Percentiles rank a stretch among this genome's conserved stretches.
Conservation (phyloP, 2,329 filamentous ascomycete genomes). For the Penicillium decumbens region DNA sequence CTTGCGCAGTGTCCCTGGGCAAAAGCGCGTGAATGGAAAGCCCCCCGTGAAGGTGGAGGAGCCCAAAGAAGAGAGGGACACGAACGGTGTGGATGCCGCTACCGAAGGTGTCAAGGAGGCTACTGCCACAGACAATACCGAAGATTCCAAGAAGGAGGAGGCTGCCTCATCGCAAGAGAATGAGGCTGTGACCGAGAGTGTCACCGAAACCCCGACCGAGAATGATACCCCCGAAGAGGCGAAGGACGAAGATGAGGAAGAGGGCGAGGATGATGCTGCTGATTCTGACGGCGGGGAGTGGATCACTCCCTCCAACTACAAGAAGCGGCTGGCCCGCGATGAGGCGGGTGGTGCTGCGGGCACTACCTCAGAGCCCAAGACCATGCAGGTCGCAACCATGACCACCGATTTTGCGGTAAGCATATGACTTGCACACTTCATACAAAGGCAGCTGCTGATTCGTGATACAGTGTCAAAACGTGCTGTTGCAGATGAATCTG, state of each 20-base stretch:
- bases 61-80: constrained; percentile 26
- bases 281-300: constrained; percentile 64
- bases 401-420: constrained; percentile 92
- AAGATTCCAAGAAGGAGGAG: constrained; percentile 25
- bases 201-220: constrained; percentile 21
- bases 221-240: constrained; percentile 27
- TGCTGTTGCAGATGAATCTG: constrained; percentile 89
- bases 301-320: constrained; percentile 92
- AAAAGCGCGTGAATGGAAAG: constrained; percentile 70
- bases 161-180: constrained; percentile 8
- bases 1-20: constrained; percentile 69
- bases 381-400: constrained; percentile 82
- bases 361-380: constrained; percentile 53
- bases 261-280: constrained; percentile 30
- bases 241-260: constrained; percentile 22
- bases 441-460: constrained; percentile 7
- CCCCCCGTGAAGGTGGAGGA: constrained; percentile 49
- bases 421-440: background rate
- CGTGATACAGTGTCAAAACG: constrained; percentile 62
- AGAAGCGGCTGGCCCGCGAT: constrained; percentile 72
- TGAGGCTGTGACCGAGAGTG: constrained; percentile 7
- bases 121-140: constrained; percentile 25
- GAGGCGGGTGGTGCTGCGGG: constrained; percentile 45
- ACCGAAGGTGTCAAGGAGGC: constrained; percentile 27
- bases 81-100: constrained; percentile 27